A percentile compares a stretch with the other conserved stretches of the same genome.
phyloP scores from a whole-genome alignment of 2,329 filamentous ascomycete species.

The Hymenoscyphus occultus region DNA sequence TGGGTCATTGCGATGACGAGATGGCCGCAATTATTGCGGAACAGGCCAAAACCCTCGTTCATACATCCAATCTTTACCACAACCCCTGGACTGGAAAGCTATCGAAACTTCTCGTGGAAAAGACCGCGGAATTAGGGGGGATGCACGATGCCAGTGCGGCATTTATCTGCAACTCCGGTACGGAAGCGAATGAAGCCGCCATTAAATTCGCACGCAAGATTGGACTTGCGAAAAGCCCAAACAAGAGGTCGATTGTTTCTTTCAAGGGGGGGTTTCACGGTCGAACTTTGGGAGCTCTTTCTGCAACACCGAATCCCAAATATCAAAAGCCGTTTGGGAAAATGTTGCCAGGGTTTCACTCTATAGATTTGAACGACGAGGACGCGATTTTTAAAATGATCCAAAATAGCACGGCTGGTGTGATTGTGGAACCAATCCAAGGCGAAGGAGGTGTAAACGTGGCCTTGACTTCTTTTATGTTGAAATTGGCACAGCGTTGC shows the following conservation, averaged over 20 bases:
- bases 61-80: constrained; percentile 95
- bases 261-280: constrained; percentile 95
- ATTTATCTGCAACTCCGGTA: constrained; percentile 95
- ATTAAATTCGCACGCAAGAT: constrained; percentile 96
- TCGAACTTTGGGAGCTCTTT: constrained; percentile 89
- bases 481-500: constrained; percentile 79
- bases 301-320: constrained; percentile 96
- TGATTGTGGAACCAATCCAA: constrained; percentile 96
- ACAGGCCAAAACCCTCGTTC: constrained; percentile 71
- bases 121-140: constrained; percentile 72
- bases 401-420: constrained; percentile 83
- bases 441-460: constrained; percentile 91
- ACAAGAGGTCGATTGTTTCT: constrained; percentile 81
- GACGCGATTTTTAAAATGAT: constrained; percentile 71
- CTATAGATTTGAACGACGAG: constrained; percentile 78
- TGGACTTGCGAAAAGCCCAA: constrained; percentile 72
- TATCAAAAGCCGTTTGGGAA: constrained; percentile 94
- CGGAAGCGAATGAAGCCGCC: constrained; percentile 95
- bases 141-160: constrained; percentile 79
- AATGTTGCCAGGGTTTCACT: constrained; percentile 90
- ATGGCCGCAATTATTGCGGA: constrained; percentile 72
- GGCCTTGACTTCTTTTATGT: constrained; percentile 77
- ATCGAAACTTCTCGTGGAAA: constrained; percentile 78
- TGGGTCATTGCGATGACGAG: constrained; percentile 86
- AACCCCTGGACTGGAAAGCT: constrained; percentile 93